Conservation (phyloP, 192 early-diverging fungal species). For the Coemansia sp. region DNA sequence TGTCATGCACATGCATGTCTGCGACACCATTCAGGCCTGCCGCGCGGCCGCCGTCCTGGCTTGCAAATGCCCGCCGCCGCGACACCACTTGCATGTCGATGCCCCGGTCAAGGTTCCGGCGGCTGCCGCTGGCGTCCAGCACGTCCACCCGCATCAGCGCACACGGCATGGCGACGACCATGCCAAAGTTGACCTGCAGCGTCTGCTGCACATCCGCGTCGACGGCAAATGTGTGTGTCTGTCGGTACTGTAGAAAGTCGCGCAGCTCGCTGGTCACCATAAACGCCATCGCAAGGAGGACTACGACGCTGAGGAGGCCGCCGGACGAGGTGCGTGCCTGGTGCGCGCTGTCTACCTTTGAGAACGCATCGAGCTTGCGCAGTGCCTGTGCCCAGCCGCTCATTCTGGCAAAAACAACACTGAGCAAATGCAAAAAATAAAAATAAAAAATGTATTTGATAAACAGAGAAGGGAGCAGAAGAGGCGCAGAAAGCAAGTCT, state of each 20-base stretch:
- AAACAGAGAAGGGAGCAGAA: background rate
- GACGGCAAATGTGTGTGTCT: conserved; percentile 77
- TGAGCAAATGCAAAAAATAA: background rate
- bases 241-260: conserved; percentile 62
- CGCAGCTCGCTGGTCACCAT: conserved; percentile 68
- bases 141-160: conserved; percentile 42
- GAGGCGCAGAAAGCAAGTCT: conserved; percentile 1
- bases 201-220: conserved; percentile 62
- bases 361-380: conserved; percentile 73
- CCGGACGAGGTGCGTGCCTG: conserved; percentile 71
- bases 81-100: conserved; percentile 6
- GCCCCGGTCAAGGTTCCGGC: conserved; percentile 9
- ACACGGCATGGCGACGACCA: conserved; percentile 88
- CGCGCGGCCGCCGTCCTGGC: background rate
- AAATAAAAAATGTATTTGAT: background rate
- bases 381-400: conserved; percentile 9
- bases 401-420: background rate
- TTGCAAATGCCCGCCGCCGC: background rate
- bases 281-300: conserved; percentile 64
- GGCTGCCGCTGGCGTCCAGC: conserved; percentile 37
- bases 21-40: background rate
- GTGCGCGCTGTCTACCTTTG: conserved; percentile 81
- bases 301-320: conserved; percentile 69
- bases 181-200: conserved; percentile 82
- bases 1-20: conserved; percentile 34